Evolutionary conservation across 805 yeast genomes (phyloP).

Genomic region (Metschnikowia rubicola): DNA sequence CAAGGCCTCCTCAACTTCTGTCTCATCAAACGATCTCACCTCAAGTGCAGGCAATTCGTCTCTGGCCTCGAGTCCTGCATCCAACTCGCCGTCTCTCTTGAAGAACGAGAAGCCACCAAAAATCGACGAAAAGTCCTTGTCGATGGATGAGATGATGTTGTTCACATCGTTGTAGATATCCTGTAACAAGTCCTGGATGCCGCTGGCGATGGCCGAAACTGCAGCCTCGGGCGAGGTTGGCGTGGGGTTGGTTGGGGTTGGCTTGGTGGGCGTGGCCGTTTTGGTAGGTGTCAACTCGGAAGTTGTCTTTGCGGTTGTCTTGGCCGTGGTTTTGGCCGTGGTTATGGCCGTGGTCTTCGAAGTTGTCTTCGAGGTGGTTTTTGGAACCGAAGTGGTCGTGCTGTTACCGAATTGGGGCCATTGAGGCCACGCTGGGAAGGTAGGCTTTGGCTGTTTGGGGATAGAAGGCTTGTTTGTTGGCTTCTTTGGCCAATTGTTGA

Average conservation of each 20-base stretch:
- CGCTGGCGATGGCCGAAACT: slow-evolving; percentile 1
- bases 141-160: neutral
- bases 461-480: too few species aligned
- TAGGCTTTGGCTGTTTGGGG: neutral
- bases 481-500: too few species aligned
- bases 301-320: neutral
- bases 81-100: slow-evolving; percentile 6
- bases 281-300: neutral
- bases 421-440: neutral
- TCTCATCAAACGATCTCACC: neutral
- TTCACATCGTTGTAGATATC: slow-evolving; percentile 2
- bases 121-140: neutral
- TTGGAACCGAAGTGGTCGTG: neutral
- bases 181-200: slow-evolving; percentile 1
- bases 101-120: neutral
- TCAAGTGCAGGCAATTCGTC: neutral
- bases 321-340: too few species aligned
- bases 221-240: neutral
- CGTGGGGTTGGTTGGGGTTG: neutral
- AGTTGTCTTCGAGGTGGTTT: neutral
- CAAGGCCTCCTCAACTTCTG: slow-evolving; percentile 2
- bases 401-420: slow-evolving; percentile 1
- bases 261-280: neutral
- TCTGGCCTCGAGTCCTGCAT: neutral
- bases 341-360: too few species aligned